phyloP scores from a whole-genome alignment of 805 yeast species.

The Kodamaea restingae region DNA sequence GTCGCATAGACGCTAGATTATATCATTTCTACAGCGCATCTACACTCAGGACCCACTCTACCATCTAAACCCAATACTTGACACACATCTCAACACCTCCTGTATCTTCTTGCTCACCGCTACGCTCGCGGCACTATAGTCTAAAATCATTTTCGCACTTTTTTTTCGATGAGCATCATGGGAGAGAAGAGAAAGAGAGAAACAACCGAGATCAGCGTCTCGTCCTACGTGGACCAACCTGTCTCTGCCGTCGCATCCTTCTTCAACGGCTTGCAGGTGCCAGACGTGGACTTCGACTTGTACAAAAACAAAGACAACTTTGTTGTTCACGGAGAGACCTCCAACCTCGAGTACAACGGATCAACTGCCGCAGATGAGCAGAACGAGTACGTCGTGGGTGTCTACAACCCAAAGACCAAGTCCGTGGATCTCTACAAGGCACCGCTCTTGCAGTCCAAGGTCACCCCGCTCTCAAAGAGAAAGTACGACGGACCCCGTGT shows the following conservation, averaged over 20 bases:
- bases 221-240: conserved; percentile 40
- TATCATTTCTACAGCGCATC: no score
- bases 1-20: no score
- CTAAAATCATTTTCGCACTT: no score
- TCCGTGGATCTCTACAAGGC: conserved; percentile 59
- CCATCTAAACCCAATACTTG: no score
- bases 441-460: conserved; percentile 60
- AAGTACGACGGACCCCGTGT: conserved; percentile 58
- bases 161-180: conserved; percentile 9
- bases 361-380: conserved; percentile 30
- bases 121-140: no score
- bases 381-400: conserved; percentile 64
- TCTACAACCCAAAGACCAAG: conserved; percentile 66
- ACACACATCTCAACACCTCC: no score
- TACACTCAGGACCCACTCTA: no score
- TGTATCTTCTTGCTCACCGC: no score
- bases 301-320: conserved; percentile 45
- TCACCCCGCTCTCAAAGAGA: conserved; percentile 59
- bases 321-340: conserved; percentile 74
- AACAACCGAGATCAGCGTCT: conserved; percentile 39
- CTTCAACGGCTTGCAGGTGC: conserved; percentile 70
- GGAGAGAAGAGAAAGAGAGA: conserved; percentile 27
- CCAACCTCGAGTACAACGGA: conserved; percentile 71
- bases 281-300: conserved; percentile 60
- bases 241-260: conserved; percentile 62